These are phyloP conservation scores for Xerocomus amazonicus DNA, from an alignment of 1,284 basidiomycete species.

Conservation along the genomic window DNA sequence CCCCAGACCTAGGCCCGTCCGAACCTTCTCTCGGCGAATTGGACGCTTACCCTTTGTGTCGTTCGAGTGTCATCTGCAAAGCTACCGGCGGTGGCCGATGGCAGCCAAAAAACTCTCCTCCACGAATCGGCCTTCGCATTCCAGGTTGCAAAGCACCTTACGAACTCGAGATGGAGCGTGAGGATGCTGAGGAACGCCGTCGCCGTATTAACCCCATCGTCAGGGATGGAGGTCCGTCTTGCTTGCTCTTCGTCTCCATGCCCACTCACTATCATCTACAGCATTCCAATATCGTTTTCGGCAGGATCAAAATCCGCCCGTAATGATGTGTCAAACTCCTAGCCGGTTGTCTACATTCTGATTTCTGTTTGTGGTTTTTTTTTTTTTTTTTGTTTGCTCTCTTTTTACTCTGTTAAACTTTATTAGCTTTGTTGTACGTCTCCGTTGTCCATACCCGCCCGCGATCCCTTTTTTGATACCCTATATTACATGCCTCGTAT, in stretches of 20 bases:
- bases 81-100: constrained; percentile 72
- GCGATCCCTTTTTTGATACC: constrained; percentile 17
- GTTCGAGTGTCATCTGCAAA: constrained; percentile 65
- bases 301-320: constrained; percentile 43
- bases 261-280: constrained; percentile 19
- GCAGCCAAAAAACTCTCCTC: constrained; percentile 56
- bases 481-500: constrained; percentile 22
- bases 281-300: constrained; percentile 62
- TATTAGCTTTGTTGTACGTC: constrained; percentile 31
- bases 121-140: constrained; percentile 48
- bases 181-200: constrained; percentile 49
- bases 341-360: constrained; percentile 55
- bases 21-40: constrained; percentile 56
- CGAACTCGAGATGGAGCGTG: constrained; percentile 62
- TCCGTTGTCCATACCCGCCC: constrained; percentile 17
- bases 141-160: constrained; percentile 62
- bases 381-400: too few relatives aligned
- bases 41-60: constrained; percentile 63
- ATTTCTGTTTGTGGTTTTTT: not conserved
- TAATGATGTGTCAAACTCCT: constrained; percentile 28
- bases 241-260: not conserved
- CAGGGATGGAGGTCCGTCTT: constrained; percentile 50
- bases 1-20: constrained; percentile 31
- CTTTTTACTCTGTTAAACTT: constrained; percentile 12
- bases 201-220: constrained; percentile 58